A percentile compares a stretch with the other conserved stretches of the same genome.
phyloP scores from a whole-genome alignment of 2,329 filamentous ascomycete genomes.

The Xylariaceae sp. region DNA sequence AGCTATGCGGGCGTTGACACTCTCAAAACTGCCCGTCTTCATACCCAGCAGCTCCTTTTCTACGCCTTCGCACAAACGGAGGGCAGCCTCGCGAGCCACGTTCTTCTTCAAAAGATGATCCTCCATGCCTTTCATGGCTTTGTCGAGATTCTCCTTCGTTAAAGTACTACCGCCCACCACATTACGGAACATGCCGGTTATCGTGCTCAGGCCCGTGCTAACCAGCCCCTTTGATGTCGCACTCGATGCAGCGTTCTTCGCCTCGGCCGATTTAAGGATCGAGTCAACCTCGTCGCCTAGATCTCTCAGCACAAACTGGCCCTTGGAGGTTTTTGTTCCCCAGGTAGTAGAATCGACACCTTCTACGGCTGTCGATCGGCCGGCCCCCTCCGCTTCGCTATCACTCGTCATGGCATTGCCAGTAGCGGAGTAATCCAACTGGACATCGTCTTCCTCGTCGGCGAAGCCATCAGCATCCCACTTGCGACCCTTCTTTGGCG shows the following conservation, averaged over 20 bases:
- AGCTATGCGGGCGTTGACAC: slow-evolving; percentile 75
- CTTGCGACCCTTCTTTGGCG: slow-evolving; percentile 76
- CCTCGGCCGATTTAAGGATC: slow-evolving; percentile 77
- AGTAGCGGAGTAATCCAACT: slow-evolving; percentile 82
- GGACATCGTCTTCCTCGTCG: slow-evolving; percentile 72
- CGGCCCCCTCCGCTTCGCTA: slow-evolving; percentile 46
- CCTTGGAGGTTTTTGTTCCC: slow-evolving; percentile 79
- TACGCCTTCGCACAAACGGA: slow-evolving; percentile 85
- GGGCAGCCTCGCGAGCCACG: slow-evolving; percentile 87
- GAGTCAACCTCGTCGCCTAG: slow-evolving; percentile 88
- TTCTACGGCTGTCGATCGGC: slow-evolving; percentile 59
- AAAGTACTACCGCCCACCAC: slow-evolving; percentile 91
- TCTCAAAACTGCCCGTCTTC: slow-evolving; percentile 90
- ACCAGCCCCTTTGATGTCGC: slow-evolving; percentile 59
- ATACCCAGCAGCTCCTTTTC: slow-evolving; percentile 84
- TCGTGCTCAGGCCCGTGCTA: slow-evolving; percentile 72
- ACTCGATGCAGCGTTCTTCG: slow-evolving; percentile 46
- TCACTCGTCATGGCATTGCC: slow-evolving; percentile 46
- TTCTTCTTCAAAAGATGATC: slow-evolving; percentile 94
- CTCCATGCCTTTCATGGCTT: slow-evolving; percentile 93
- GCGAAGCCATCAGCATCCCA: slow-evolving; percentile 89
- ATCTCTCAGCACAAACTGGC: slow-evolving; percentile 90
- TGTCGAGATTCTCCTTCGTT: slow-evolving; percentile 82
- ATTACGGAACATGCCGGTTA: slow-evolving; percentile 87
- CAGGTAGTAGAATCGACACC: slow-evolving; percentile 73